phyloP scores from a whole-genome alignment of 176 grass and related monocot species.

The Triticum urartu region DNA sequence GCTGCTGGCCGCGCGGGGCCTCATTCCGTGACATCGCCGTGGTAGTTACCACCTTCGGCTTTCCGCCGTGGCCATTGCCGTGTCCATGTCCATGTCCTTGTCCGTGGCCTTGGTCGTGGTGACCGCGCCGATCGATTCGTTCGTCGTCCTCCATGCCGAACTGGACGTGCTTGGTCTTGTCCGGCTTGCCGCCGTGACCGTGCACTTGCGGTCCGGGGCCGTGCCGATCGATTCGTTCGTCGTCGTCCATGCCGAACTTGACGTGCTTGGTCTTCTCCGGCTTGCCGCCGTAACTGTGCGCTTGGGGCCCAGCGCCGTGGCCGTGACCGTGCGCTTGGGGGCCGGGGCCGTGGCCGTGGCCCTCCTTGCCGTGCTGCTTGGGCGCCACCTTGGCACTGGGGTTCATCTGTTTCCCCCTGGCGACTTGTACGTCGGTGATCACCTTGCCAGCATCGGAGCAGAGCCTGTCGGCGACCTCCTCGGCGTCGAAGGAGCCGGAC shows the following conservation, averaged over 20 bases:
- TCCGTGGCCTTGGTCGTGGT: background rate
- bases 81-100: background rate
- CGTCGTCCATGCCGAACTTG: conserved; percentile 23
- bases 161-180: conserved; percentile 27
- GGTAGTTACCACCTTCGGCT: conserved; percentile 43
- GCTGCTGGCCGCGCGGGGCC: conserved; percentile 32
- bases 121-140: background rate
- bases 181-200: background rate
- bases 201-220: background rate
- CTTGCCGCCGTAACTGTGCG: background rate
- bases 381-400: conserved; percentile 17
- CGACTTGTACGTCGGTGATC: conserved; percentile 66
- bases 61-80: background rate
- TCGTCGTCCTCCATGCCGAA: conserved; percentile 17
- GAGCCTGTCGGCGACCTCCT: conserved; percentile 57
- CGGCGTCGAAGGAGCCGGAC: conserved; percentile 65
- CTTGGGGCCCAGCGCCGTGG: background rate
- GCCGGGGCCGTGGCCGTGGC: background rate
- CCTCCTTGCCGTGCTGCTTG: conserved; percentile 33
- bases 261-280: conserved; percentile 22
- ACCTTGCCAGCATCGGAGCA: conserved; percentile 58
- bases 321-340: background rate
- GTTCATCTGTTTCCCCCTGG: conserved; percentile 40
- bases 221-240: background rate
- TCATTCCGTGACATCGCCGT: conserved; percentile 29